Base-by-base conservation (phyloP, 2,329 filamentous ascomycete species). In the Diaporthe helianthi region DNA sequence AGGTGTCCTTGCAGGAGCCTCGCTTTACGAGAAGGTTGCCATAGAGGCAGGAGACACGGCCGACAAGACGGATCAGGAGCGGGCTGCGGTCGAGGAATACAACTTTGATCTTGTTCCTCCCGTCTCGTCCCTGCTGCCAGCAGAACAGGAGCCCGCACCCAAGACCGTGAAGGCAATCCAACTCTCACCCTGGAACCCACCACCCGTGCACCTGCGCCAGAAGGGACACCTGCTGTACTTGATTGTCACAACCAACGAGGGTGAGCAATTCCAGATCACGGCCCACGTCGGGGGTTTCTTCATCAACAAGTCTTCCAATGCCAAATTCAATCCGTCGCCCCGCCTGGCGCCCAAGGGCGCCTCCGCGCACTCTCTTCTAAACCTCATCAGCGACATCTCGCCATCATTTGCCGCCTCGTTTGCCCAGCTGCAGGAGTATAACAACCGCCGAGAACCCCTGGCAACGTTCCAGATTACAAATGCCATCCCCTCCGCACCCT, bases 401-500 rank as follows among this genome's bases (percentile, higher is more conserved):
- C 89, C 93, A 1, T 94, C 93, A 0, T 99, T 99, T 80, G 83
- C 88, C 67, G 83, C 87, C 17, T 86, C 91, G 2, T 98, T 98
- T 79, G 84, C 89, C 73, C 86, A 90, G 71, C 85, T 98, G 54
- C 92, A 97, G 76, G 92, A 97, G 76, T 90, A 89, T 80, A 97
- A 96, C 80, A 92, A 91, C 79, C 86, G 89, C 76, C 92, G 92
- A 76, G 96, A 99, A 75, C 93, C 96, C 38, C 84, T 99, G 69
- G 92, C 94, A 38, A 96, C 93, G 58, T 98, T 97, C 83, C 94
- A 97, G 79, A 94, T 98, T 78, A 96, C 95, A 65, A 98, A 98
- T 79, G 91, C 95, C 33, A 93, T 97, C 66, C 96, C 96, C 1
- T 90, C 94, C 36, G 94, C 92, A 73, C 96, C 96, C 26, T 99